A percentile compares a stretch with the other conserved stretches of the same genome.
phyloP scores from a whole-genome alignment of 371 early-diverging fungal species.

The Polyrhizophydium stewartii region DNA sequence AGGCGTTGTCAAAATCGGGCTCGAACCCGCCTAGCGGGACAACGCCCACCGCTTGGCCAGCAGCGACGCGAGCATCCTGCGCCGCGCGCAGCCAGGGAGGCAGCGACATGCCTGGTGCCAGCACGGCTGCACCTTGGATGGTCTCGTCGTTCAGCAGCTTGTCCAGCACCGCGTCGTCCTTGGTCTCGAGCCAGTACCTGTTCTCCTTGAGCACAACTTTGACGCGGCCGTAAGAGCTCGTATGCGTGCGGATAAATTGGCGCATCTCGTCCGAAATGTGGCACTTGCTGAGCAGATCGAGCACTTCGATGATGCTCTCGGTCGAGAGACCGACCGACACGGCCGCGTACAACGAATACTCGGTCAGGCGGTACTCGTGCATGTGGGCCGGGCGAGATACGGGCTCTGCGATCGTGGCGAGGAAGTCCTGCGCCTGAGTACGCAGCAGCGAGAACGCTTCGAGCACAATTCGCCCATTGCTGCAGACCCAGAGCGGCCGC shows the following conservation, averaged over 20 bases:
- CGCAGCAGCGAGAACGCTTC: constrained; percentile 96
- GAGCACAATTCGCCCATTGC: constrained; percentile 89
- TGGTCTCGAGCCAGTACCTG: constrained; percentile 64
- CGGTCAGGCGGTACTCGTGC: constrained; percentile 98
- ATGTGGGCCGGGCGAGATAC: constrained; percentile 75
- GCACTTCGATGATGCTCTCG: constrained; percentile 90
- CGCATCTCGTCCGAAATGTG: constrained; percentile 85
- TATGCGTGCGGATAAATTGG: constrained; percentile 88
- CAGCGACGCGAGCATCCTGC: no score
- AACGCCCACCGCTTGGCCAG: no score
- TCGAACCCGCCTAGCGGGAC: no score
- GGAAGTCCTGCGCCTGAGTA: constrained; percentile 95
- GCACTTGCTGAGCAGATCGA: constrained; percentile 57
- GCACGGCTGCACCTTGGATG: no score
- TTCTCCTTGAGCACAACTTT: constrained; percentile 96
- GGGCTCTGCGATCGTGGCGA: constrained; percentile 99
- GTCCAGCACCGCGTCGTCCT: constrained; percentile 78
- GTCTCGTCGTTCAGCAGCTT: constrained; percentile 74
- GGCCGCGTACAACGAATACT: constrained; percentile 98
- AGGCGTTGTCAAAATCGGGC: no score
- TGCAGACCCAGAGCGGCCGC: constrained; percentile 95
- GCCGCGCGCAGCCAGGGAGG: no score
- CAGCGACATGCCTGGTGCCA: no score
- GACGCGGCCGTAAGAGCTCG: constrained; percentile 96
- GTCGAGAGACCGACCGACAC: constrained; percentile 98